These are phyloP conservation scores for Curvularia verruculosa DNA, from an alignment of 2,329 filamentous ascomycete species.

Conservation along the genomic window DNA sequence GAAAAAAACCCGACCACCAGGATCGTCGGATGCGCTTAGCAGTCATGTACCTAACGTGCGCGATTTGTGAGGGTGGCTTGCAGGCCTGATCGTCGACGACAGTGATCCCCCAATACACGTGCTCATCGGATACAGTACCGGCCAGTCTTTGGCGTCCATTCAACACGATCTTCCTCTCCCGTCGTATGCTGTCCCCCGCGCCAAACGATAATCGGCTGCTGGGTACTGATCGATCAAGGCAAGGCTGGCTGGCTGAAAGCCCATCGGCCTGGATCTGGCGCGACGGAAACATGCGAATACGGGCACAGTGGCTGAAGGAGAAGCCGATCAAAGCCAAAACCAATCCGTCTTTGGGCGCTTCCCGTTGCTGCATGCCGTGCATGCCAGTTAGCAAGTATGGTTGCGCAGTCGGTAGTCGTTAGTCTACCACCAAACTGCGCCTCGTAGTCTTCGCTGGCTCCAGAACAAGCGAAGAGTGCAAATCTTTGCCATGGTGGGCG, in stretches of 20 bases:
- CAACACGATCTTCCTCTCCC: background rate
- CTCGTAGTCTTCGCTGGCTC: background rate
- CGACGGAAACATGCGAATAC: background rate
- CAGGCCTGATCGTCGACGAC: background rate
- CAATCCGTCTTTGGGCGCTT: background rate
- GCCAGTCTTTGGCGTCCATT: background rate
- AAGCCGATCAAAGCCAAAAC: background rate
- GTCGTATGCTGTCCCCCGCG: background rate
- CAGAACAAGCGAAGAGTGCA: background rate
- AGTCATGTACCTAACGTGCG: background rate
- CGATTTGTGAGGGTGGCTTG: background rate
- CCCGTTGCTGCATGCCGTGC: background rate
- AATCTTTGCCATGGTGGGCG: background rate
- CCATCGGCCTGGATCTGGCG: background rate
- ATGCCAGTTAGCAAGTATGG: background rate
- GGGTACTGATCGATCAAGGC: background rate
- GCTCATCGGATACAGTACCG: background rate
- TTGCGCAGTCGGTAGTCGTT: background rate
- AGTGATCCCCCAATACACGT: background rate
- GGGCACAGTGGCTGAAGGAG: background rate
- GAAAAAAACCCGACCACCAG: background rate
- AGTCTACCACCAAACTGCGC: background rate
- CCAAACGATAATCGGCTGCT: background rate
- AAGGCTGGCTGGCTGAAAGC: constrained; percentile 1
- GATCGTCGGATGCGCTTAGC: background rate